Percentiles rank a stretch among this genome's conserved stretches.
Evolutionary conservation across 2,329 filamentous ascomycete genomes (phyloP).

Genomic region (Fusarium palustre): DNA sequence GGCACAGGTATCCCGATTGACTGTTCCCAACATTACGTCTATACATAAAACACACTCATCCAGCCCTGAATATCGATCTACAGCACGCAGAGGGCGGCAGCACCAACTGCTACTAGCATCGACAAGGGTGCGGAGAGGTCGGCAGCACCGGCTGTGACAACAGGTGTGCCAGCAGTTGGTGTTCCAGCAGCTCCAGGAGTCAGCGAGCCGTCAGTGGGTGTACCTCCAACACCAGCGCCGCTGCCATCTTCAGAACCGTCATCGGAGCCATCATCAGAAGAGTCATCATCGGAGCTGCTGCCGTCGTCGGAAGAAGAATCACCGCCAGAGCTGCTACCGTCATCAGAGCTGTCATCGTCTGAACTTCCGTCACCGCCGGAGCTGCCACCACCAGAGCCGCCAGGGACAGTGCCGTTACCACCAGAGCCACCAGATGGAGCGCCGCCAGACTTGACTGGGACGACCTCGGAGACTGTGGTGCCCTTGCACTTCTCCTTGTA

Average conservation of each 20-base stretch:
- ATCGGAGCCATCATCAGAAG: neutral
- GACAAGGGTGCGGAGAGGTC: constrained; percentile 56
- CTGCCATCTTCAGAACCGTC: neutral
- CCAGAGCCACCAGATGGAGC: constrained; percentile 29
- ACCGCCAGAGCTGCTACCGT: neutral
- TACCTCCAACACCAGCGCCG: neutral
- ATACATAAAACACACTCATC: constrained; percentile 22
- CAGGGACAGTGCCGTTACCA: constrained; percentile 12
- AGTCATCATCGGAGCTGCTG: neutral
- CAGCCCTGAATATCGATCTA: constrained; percentile 31
- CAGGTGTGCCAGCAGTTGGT: constrained; percentile 35
- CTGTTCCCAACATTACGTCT: constrained; percentile 27
- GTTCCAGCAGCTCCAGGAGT: constrained; percentile 39
- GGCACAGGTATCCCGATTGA: constrained; percentile 41
- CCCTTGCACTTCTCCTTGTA: constrained; percentile 58
- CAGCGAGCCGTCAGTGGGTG: constrained; percentile 16
- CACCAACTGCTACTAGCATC: constrained; percentile 58
- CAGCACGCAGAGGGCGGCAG: constrained; percentile 57
- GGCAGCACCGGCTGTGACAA: constrained; percentile 42
- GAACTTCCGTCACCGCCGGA: neutral
- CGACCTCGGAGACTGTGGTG: constrained; percentile 46
- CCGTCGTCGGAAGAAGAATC: neutral
- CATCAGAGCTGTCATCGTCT: neutral
- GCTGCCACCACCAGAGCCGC: neutral
- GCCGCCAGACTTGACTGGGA: constrained; percentile 41